A percentile compares a stretch with the other conserved stretches of the same genome.
Conservation (phyloP, 192 early-diverging fungal species). For the Kickxella alabastrina region DNA sequence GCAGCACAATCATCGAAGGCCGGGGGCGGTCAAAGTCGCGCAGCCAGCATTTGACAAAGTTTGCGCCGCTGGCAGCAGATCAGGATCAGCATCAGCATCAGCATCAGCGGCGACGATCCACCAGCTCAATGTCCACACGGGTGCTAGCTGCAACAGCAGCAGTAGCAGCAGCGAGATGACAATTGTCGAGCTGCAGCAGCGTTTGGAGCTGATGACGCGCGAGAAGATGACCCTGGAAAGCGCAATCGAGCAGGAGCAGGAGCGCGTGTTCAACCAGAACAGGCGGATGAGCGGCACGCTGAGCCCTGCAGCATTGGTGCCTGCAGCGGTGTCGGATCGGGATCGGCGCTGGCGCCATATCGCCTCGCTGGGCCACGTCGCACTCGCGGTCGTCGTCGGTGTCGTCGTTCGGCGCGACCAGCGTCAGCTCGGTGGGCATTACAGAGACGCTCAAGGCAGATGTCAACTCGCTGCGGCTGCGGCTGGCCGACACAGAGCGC, state of each 20-base stretch:
- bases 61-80: neutral
- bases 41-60: constrained; percentile 15
- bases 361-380: constrained; percentile 38
- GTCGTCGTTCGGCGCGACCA: constrained; percentile 47
- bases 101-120: constrained; percentile 6
- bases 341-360: constrained; percentile 24
- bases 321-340: constrained; percentile 3
- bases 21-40: constrained; percentile 37
- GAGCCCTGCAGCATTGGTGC: constrained; percentile 48
- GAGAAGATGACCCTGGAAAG: constrained; percentile 90
- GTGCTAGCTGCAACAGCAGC: constrained; percentile 4
- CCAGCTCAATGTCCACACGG: neutral
- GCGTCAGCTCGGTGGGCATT: constrained; percentile 39
- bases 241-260: constrained; percentile 87
- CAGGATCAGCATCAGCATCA: constrained; percentile 12
- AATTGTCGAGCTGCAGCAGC: constrained; percentile 58
- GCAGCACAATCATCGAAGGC: neutral
- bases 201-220: constrained; percentile 71
- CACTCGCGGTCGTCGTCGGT: constrained; percentile 51
- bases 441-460: constrained; percentile 54
- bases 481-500: constrained; percentile 49
- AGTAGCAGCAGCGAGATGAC: constrained; percentile 26
- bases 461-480: constrained; percentile 48
- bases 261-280: constrained; percentile 81
- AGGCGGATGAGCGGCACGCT: constrained; percentile 71